Conservation (phyloP, 345 rosid species). For the Lumnitzera littorea region DNA sequence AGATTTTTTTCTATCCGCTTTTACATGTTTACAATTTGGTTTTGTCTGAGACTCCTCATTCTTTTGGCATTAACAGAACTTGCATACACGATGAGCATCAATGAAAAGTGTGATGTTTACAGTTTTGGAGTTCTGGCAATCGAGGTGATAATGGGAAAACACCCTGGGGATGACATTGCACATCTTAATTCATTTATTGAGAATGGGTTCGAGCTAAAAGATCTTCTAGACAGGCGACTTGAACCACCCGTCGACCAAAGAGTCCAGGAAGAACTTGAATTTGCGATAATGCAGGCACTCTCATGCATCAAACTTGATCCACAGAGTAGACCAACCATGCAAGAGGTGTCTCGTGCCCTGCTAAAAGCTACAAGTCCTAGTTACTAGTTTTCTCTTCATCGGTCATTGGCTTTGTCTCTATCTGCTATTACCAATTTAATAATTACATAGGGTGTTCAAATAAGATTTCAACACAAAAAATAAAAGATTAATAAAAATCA, state of each 20-base stretch:
- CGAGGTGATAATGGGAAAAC: neutral
- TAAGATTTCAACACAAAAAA: no score
- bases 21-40: neutral
- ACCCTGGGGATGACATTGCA: neutral
- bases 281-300: neutral
- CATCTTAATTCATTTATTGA: neutral
- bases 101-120: slow-evolving; percentile 8
- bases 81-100: slow-evolving; percentile 3
- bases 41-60: neutral
- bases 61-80: neutral
- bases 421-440: no score
- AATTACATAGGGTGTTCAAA: no score
- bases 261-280: neutral
- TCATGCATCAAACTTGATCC: neutral
- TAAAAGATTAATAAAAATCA: no score
- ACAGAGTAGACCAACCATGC: slow-evolving; percentile 3
- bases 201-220: neutral
- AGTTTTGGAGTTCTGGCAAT: neutral
- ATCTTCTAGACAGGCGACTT: slow-evolving; percentile 2
- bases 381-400: no score
- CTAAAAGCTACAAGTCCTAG: neutral
- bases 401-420: no score
- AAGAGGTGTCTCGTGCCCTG: neutral
- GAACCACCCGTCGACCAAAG: neutral
- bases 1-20: neutral